phyloP scores from a whole-genome alignment of 2,329 filamentous ascomycete species.

The Alternaria consortialis region DNA sequence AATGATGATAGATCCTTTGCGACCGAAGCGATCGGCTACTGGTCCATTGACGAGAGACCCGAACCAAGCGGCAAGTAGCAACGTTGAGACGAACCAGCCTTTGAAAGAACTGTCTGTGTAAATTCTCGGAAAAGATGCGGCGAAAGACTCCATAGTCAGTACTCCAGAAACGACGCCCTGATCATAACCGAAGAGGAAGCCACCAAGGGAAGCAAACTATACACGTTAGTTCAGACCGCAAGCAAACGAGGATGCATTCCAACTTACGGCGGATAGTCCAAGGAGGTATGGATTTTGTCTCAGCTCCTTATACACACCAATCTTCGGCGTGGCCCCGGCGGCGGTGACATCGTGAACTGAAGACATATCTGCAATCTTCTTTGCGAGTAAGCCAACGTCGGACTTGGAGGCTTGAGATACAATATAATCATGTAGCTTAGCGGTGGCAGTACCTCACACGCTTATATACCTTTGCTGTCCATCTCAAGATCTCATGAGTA shows the following conservation, averaged over 20 bases:
- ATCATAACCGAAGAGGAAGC: constrained; percentile 35
- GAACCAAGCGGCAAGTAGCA: constrained; percentile 31
- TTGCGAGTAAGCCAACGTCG: neutral
- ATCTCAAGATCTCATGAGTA: constrained; percentile 6
- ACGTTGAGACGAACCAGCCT: constrained; percentile 33
- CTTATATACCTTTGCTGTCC: constrained; percentile 16
- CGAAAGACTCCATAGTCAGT: constrained; percentile 33
- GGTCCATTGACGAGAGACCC: constrained; percentile 36
- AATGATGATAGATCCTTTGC: constrained; percentile 31
- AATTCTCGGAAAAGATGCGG: constrained; percentile 30
- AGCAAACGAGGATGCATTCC: rapidly evolving
- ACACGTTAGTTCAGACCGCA: neutral
- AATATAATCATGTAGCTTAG: neutral
- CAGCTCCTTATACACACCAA: constrained; percentile 31
- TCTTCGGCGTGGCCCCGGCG: constrained; percentile 16
- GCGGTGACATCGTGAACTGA: constrained; percentile 2
- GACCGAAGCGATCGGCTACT: constrained; percentile 31
- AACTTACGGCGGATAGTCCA: constrained; percentile 25
- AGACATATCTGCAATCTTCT: neutral
- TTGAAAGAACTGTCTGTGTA: constrained; percentile 31
- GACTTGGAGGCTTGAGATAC: neutral
- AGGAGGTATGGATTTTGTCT: constrained; percentile 33
- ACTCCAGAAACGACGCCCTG: constrained; percentile 33
- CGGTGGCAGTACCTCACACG: neutral
- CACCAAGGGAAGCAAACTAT: constrained; percentile 32